phyloP scores from a whole-genome alignment of 805 yeast species.

The Lachancea lanzarotensis region DNA sequence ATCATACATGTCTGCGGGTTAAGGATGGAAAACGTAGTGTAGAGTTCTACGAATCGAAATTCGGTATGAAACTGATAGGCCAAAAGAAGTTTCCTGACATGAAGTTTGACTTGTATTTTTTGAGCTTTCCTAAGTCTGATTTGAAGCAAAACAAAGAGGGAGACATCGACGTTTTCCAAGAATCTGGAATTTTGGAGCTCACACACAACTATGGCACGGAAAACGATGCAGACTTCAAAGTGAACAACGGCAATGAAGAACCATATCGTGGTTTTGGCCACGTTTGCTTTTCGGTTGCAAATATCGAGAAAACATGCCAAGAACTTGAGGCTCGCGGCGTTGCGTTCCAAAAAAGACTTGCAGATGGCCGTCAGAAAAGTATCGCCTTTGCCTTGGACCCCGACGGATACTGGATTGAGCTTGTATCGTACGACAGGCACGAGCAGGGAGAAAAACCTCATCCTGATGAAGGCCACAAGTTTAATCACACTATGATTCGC shows the following conservation, averaged over 20 bases:
- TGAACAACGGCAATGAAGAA: slow-evolving; percentile 78
- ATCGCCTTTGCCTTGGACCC: slow-evolving; percentile 96
- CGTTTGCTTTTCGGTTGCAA: slow-evolving; percentile 79
- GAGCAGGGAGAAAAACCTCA: slow-evolving; percentile 10
- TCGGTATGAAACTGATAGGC: slow-evolving; percentile 62
- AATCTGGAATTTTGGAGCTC: slow-evolving; percentile 69
- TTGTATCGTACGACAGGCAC: slow-evolving; percentile 49
- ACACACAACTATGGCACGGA: slow-evolving; percentile 76
- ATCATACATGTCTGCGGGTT: slow-evolving; percentile 75
- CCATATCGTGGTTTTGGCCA: slow-evolving; percentile 93
- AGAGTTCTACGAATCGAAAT: slow-evolving; percentile 63
- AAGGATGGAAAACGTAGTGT: slow-evolving; percentile 72
- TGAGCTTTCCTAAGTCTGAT: slow-evolving; percentile 39
- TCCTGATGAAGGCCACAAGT: slow-evolving; percentile 27
- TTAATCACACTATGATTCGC: slow-evolving; percentile 91
- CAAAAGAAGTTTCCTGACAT: slow-evolving; percentile 46
- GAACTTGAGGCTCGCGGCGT: slow-evolving; percentile 57
- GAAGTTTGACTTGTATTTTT: slow-evolving; percentile 61
- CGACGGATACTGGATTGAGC: slow-evolving; percentile 94
- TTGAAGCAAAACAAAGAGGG: slow-evolving; percentile 37
- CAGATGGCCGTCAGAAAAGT: slow-evolving; percentile 87
- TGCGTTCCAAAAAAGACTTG: slow-evolving; percentile 69
- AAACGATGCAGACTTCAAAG: slow-evolving; percentile 44
- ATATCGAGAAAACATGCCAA: slow-evolving; percentile 57
- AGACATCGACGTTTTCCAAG: slow-evolving; percentile 26